A percentile compares a stretch with the other conserved stretches of the same genome.
Evolutionary conservation across 768 basidiomycete genomes (phyloP).

Genomic region (Boletus eberwhitei): DNA sequence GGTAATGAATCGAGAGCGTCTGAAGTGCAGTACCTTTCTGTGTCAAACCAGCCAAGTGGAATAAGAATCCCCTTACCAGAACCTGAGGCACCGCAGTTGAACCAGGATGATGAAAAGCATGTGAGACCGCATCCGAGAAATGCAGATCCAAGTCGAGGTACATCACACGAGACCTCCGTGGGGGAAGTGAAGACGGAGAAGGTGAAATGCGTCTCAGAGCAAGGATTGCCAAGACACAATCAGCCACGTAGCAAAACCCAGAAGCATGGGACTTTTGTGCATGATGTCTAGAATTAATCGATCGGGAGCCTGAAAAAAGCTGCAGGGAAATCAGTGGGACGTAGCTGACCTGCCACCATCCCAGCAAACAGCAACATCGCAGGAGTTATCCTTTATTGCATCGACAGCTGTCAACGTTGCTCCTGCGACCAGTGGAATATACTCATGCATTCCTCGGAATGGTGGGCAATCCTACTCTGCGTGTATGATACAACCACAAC

Average conservation of each 20-base stretch:
- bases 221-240: constrained; percentile 80
- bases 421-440: constrained; percentile 71
- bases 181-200: constrained; percentile 11
- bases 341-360: constrained; percentile 76
- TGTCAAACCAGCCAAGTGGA: not conserved
- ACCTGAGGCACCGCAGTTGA: constrained; percentile 41
- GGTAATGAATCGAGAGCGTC: constrained; percentile 85
- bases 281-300: constrained; percentile 59
- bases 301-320: not conserved
- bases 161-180: constrained; percentile 61
- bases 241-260: constrained; percentile 94
- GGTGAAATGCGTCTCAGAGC: constrained; percentile 48
- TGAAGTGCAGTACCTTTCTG: constrained; percentile 15
- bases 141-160: constrained; percentile 94
- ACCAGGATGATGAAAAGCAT: constrained; percentile 57
- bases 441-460: constrained; percentile 66
- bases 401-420: constrained; percentile 73
- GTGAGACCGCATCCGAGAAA: constrained; percentile 84
- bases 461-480: constrained; percentile 71
- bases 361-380: constrained; percentile 78
- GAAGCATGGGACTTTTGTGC: constrained; percentile 73
- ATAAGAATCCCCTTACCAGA: constrained; percentile 35
- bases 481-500: not conserved
- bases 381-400: constrained; percentile 47
- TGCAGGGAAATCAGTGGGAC: not conserved